Evolutionary conservation across 495 filamentous ascomycete genomes (phyloP).

Genomic region (Aspergillus ostianus): DNA sequence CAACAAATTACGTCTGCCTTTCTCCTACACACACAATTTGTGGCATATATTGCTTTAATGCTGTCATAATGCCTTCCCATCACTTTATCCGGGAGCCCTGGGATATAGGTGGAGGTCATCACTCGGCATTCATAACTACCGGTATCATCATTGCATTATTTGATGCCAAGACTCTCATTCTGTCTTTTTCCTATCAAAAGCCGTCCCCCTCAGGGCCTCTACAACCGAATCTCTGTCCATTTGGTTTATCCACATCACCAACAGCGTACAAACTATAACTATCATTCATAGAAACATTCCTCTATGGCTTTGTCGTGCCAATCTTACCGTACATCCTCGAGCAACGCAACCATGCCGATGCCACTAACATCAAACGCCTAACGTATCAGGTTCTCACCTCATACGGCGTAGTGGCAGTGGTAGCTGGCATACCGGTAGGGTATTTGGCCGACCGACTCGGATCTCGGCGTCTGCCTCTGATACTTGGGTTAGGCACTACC

Average conservation of each 20-base stretch:
- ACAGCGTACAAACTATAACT: neutral
- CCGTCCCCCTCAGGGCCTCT: no score
- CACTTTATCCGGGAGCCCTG: neutral
- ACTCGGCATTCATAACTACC: constrained; percentile 17
- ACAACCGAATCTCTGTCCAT: no score
- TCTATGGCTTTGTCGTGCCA: constrained; percentile 27
- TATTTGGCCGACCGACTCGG: constrained; percentile 21
- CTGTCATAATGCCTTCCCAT: neutral
- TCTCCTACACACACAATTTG: no score
- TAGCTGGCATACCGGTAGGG: constrained; percentile 19
- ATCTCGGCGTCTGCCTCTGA: constrained; percentile 19
- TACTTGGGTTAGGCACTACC: constrained; percentile 16
- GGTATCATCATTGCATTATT: constrained; percentile 24
- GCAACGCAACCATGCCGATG: constrained; percentile 17
- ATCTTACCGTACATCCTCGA: constrained; percentile 28
- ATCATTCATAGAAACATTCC: constrained; percentile 22
- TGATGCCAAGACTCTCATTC: constrained; percentile 14
- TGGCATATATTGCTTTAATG: neutral
- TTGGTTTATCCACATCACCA: neutral
- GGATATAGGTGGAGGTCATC: constrained; percentile 24
- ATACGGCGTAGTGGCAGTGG: constrained; percentile 22
- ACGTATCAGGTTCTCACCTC: constrained; percentile 18
- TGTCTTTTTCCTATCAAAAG: no score
- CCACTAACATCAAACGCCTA: constrained; percentile 19
- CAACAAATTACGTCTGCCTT: no score